Evolutionary conservation across 345 rosid genomes (phyloP).

Genomic region (Gossypium stocksii): DNA sequence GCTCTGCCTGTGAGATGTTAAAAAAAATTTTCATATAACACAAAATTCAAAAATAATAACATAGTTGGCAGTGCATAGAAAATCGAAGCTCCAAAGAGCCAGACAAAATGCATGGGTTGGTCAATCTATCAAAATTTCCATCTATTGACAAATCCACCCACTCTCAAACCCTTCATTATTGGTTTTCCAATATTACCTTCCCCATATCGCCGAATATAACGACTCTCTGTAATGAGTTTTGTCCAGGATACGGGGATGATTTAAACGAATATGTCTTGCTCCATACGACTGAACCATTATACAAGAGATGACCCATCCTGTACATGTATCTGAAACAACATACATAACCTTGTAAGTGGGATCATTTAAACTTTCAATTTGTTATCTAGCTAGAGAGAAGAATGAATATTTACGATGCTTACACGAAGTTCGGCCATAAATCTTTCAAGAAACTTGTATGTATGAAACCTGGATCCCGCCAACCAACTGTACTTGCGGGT

Average conservation of each 20-base stretch:
- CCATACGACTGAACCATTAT: constrained; percentile 39
- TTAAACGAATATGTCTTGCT: constrained; percentile 64
- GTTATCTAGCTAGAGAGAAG: neutral
- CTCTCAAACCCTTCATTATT: neutral
- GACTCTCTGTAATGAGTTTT: constrained; percentile 76
- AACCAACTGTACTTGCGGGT: constrained; percentile 77
- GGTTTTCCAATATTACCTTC: constrained; percentile 41
- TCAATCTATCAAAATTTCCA: neutral
- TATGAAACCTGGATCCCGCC: constrained; percentile 86
- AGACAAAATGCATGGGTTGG: neutral
- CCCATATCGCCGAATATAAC: constrained; percentile 91
- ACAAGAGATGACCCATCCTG: constrained; percentile 56
- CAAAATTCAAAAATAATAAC: neutral
- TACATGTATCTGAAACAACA: constrained; percentile 50
- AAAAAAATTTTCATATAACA: neutral
- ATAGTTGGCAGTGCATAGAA: constrained; percentile 1
- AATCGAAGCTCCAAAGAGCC: neutral
- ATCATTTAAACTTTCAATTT: neutral
- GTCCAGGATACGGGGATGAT: constrained; percentile 89
- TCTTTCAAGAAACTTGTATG: constrained; percentile 71
- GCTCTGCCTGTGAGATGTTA: constrained; percentile 51
- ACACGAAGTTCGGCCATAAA: constrained; percentile 64
- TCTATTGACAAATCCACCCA: neutral
- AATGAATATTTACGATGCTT: constrained; percentile 11
- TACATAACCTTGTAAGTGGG: neutral